Conservation (phyloP, 495 filamentous ascomycete species). For the Opeltia flavorubescens region DNA sequence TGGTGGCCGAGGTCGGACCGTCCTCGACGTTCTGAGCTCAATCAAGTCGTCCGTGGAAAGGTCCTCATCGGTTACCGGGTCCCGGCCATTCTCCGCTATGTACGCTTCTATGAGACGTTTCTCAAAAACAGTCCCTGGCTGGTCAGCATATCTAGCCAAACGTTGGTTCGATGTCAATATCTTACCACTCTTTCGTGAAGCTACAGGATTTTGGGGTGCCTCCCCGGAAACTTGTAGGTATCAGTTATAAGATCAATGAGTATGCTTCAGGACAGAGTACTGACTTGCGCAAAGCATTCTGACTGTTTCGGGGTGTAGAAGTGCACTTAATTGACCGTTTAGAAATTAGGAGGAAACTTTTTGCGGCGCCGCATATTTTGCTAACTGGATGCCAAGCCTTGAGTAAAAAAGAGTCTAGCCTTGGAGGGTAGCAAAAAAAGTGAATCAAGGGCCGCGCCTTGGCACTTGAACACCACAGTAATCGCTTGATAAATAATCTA, state of each 20-base stretch:
- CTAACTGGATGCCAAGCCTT: no score
- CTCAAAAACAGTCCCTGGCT: slow-evolving; percentile 73
- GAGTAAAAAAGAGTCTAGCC: no score
- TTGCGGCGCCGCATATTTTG: no score
- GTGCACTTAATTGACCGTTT: no score
- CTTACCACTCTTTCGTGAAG: slow-evolving; percentile 85
- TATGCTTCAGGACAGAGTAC: slow-evolving; percentile 14
- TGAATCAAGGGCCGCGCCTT: no score
- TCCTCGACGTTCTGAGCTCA: slow-evolving; percentile 65
- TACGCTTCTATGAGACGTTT: slow-evolving; percentile 91
- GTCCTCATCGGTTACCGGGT: slow-evolving; percentile 84
- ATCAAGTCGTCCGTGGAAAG: slow-evolving; percentile 76
- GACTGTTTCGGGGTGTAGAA: neutral
- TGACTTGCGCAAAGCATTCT: slow-evolving; percentile 65
- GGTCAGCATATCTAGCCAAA: neutral
- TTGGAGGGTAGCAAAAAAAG: no score
- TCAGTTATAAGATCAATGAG: slow-evolving; percentile 9
- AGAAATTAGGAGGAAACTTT: no score
- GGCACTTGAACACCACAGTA: no score
- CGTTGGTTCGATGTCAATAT: slow-evolving; percentile 13
- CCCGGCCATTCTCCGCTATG: slow-evolving; percentile 84
- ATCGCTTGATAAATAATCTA: no score
- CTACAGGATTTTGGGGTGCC: slow-evolving; percentile 86
- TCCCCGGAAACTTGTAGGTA: slow-evolving; percentile 73
- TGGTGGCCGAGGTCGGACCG: slow-evolving; percentile 78